Base-by-base conservation (phyloP, 2,329 filamentous ascomycete genomes). In the Fusarium illudens region DNA sequence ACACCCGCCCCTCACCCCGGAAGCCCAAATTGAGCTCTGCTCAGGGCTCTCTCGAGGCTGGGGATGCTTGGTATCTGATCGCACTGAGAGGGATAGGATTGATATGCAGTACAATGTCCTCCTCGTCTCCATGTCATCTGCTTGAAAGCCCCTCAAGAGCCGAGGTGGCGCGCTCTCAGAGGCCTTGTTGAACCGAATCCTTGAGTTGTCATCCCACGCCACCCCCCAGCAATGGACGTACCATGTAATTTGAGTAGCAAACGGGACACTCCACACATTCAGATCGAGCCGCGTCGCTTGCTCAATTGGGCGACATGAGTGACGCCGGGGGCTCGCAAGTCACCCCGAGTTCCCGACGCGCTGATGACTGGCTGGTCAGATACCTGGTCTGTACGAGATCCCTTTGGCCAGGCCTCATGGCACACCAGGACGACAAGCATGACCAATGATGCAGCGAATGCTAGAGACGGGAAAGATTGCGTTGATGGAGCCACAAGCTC, bases 121-220 rank as follows among this genome's bases (percentile, higher is more conserved):
- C 60, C 50, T 53, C 42, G 42, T 53, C 58, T 65, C 46, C 49
- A 51, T 49, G 60, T 62, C 51, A 32, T 60, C 62, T 58, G 70
- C 62, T 60, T 69, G 39, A 36, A 51, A 54, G 53, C 57, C 57
- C 58, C 65, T 73, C 67, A 73, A 59, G 69, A 74, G 64, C 72
- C 72, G 72, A 74, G 67, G 69, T 74, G 72, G 72, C 72, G 72
- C 67, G 67, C 56, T 62, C 46, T 62, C 46, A 67, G 50, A 72
- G 64, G 59, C 48, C 67, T 69, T 70, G 70, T 73, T 71, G 49
- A 73, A 74, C 72, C 58, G 48, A 64, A 65, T 62, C 60, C 57
- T 67, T 36, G 60, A 70, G 67, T 62, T 64, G 59, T 65, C 62
- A 67, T 72, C 63, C 60, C 62, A 64, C 61, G 34, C 68, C 48